Evolutionary conservation across 2,329 filamentous ascomycete genomes (phyloP).

Genomic region (Clonostachys byssicola): DNA sequence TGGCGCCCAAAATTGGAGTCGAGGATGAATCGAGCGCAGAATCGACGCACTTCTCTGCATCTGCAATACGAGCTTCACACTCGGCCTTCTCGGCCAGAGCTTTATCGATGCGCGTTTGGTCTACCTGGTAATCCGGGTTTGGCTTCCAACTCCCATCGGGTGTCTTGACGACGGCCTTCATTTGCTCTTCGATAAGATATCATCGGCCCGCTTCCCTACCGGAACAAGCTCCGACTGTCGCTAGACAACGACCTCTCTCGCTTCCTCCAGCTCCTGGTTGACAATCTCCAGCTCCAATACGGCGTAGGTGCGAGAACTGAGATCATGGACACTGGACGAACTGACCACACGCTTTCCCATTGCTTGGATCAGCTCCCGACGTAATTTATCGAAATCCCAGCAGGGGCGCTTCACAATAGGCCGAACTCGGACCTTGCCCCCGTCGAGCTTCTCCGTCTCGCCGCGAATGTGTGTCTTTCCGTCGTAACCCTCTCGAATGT

Average conservation of each 20-base stretch:
- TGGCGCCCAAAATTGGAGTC: conserved; percentile 27
- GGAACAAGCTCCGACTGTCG: conserved; percentile 37
- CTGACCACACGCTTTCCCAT: conserved; percentile 23
- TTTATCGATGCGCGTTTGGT: conserved; percentile 30
- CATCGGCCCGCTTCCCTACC: conserved; percentile 33
- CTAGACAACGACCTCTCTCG: conserved; percentile 28
- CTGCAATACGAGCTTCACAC: conserved; percentile 22
- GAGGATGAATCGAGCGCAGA: conserved; percentile 11
- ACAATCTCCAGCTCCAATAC: conserved; percentile 35
- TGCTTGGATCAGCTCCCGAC: conserved; percentile 15
- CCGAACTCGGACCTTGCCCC: conserved; percentile 32
- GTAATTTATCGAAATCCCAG: conserved; percentile 26
- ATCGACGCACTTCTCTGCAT: conserved; percentile 23
- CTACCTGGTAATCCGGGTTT: conserved; percentile 23
- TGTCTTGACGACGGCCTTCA: conserved; percentile 15
- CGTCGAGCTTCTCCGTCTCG: conserved; percentile 29
- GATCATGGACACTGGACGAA: conserved; percentile 32
- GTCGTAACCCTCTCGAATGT: conserved; percentile 32
- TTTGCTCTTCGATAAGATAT: conserved; percentile 10
- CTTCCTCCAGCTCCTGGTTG: conserved; percentile 23
- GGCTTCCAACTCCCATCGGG: conserved; percentile 22
- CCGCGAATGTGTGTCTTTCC: conserved; percentile 33
- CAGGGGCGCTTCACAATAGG: conserved; percentile 26
- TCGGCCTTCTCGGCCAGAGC: conserved; percentile 28
- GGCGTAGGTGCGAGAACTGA: conserved; percentile 38